These are phyloP conservation scores for Carpinus fangiana DNA, from an alignment of 306 rosid genomes.

Conservation along the genomic window DNA sequence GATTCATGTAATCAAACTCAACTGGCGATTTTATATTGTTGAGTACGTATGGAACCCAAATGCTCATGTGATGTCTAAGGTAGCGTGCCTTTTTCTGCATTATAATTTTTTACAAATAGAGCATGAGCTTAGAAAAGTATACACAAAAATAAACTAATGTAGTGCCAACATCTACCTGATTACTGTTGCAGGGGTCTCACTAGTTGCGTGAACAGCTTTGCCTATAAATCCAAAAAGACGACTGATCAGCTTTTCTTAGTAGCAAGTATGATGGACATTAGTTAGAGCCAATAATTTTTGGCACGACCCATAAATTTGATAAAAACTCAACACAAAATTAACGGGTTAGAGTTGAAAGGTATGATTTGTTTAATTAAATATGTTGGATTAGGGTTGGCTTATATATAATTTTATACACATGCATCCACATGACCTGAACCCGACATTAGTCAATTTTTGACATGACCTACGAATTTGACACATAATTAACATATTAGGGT, in stretches of 20 bases:
- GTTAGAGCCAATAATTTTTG: too few species aligned
- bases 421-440: too few species aligned
- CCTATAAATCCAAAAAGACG: background rate
- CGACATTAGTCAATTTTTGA: too few species aligned
- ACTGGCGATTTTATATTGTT: background rate
- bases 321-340: too few species aligned
- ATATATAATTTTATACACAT: too few species aligned
- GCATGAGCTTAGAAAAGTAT: constrained; percentile 1
- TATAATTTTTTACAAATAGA: background rate
- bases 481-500: too few species aligned
- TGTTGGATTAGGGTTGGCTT: too few species aligned
- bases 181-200: constrained; percentile 25
- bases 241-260: background rate
- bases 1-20: background rate
- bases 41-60: background rate
- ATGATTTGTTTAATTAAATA: too few species aligned
- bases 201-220: constrained; percentile 2
- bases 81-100: constrained; percentile 26
- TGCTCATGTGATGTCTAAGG: background rate
- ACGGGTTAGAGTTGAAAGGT: too few species aligned
- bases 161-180: constrained; percentile 30
- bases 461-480: too few species aligned
- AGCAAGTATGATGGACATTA: background rate
- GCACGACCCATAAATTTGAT: too few species aligned
- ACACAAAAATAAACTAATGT: background rate